These are phyloP conservation scores for Pythium scleroteichum DNA, from an alignment of 352 stramenopile species.

Conservation along the genomic window DNA sequence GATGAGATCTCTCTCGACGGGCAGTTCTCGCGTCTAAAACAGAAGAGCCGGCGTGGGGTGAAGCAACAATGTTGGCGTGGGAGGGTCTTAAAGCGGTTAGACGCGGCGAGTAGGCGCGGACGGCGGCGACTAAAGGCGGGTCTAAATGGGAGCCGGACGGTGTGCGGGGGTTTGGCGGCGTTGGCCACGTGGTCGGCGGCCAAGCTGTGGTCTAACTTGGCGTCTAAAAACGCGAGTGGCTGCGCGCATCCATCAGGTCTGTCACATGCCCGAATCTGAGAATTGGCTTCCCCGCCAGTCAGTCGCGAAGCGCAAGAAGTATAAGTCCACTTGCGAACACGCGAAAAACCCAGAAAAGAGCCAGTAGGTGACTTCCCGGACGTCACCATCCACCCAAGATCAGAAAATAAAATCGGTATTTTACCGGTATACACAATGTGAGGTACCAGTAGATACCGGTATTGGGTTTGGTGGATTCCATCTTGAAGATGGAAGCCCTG, in stretches of 20 bases:
- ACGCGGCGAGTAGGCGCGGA: no score
- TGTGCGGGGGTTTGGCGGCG: not conserved
- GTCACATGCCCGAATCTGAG: conserved; percentile 12
- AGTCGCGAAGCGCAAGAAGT: not conserved
- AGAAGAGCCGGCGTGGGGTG: not conserved
- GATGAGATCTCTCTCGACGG: not conserved
- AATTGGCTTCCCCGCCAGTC: no score
- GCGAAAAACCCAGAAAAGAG: conserved; percentile 18
- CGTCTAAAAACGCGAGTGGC: conserved; percentile 7
- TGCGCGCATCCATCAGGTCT: conserved; percentile 8
- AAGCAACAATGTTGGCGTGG: no score
- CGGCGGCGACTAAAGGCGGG: no score
- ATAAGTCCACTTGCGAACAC: conserved; percentile 8
- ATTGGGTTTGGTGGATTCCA: not conserved
- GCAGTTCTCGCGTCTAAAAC: not conserved
- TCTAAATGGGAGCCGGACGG: not conserved
- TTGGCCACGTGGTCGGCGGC: not conserved
- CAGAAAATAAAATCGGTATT: not conserved
- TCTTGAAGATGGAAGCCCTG: conserved; percentile 5
- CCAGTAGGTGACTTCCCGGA: conserved; percentile 13
- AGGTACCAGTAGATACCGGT: not conserved
- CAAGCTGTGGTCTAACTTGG: no score
- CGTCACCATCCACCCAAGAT: not conserved
- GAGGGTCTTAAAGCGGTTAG: no score
- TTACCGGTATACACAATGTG: no score